Conservation (phyloP, 2,329 filamentous ascomycete species). For the Talaromyces sp. region DNA sequence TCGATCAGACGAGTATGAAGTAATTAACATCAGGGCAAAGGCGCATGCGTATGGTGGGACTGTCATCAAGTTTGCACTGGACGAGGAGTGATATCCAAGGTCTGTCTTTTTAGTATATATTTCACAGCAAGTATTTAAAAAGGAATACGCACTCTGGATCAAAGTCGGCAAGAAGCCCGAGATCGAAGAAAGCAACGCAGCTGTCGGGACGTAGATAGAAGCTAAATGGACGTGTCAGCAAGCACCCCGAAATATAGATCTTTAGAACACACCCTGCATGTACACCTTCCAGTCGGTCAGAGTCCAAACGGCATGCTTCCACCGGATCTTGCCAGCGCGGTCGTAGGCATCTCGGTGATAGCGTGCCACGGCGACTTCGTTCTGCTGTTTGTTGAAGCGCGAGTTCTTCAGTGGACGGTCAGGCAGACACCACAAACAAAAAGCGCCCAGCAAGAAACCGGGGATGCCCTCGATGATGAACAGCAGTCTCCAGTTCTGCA, state of each 20-base stretch:
- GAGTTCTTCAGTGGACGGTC: constrained; percentile 5
- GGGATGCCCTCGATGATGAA: constrained; percentile 5
- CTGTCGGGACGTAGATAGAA: constrained; percentile 7
- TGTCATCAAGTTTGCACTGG: constrained; percentile 5
- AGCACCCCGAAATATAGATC: neutral
- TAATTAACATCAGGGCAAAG: neutral
- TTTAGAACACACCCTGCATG: neutral
- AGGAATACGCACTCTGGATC: neutral
- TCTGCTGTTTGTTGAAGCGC: constrained; percentile 1
- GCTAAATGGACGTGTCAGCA: neutral
- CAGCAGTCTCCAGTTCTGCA: constrained; percentile 3
- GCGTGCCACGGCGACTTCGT: constrained; percentile 2
- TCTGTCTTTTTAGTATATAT: neutral
- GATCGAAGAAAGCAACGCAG: constrained; percentile 2
- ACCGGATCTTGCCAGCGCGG: constrained; percentile 2
- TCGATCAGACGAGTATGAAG: constrained; percentile 5
- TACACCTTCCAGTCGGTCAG: constrained; percentile 7
- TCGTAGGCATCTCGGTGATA: constrained; percentile 5
- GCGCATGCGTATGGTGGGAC: constrained; percentile 5
- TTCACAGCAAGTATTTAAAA: neutral
- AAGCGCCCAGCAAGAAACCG: neutral
- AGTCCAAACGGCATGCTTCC: constrained; percentile 4
- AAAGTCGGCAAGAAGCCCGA: constrained; percentile 6
- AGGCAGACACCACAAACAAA: constrained; percentile 5
- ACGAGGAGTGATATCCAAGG: constrained; percentile 3